phyloP scores from a whole-genome alignment of 2,329 filamentous ascomycete species.

The Claviceps sorghi region DNA sequence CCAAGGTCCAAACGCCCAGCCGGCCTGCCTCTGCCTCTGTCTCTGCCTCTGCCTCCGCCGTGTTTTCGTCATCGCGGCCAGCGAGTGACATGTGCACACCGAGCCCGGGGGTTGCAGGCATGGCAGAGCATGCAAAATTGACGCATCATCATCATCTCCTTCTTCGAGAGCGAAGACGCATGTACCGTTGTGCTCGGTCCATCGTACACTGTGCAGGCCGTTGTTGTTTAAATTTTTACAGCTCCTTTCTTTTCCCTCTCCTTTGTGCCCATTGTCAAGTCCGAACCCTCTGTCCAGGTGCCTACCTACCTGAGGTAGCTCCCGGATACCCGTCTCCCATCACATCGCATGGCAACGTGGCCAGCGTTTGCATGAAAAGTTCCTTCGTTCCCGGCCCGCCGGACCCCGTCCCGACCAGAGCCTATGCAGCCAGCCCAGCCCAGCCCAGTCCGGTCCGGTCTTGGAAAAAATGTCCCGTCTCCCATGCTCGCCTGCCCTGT shows the following conservation, averaged over 20 bases:
- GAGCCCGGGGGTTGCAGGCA: too few relatives aligned
- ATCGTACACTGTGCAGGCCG: neutral
- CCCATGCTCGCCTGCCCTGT: constrained; percentile 4
- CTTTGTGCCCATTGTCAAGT: neutral
- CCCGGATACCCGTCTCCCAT: neutral
- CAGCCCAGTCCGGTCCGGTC: neutral
- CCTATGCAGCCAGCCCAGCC: constrained; percentile 5
- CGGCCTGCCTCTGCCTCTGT: neutral
- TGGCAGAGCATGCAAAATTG: neutral
- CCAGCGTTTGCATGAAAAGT: neutral
- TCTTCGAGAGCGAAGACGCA: neutral
- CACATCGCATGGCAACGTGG: neutral
- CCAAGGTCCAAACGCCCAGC: neutral
- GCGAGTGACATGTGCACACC: neutral
- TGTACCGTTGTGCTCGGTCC: neutral
- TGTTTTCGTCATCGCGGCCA: neutral
- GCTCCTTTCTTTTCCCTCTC: neutral
- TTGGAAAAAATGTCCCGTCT: constrained; percentile 1
- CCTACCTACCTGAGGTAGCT: neutral
- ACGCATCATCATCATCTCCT: neutral
- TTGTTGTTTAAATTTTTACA: too few relatives aligned
- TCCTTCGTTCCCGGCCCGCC: neutral
- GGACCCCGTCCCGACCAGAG: constrained; percentile 6
- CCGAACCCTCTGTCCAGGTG: neutral
- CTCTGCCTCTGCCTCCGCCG: neutral